phyloP scores from a whole-genome alignment of 768 basidiomycete species.

The Suillus hirtellus region DNA sequence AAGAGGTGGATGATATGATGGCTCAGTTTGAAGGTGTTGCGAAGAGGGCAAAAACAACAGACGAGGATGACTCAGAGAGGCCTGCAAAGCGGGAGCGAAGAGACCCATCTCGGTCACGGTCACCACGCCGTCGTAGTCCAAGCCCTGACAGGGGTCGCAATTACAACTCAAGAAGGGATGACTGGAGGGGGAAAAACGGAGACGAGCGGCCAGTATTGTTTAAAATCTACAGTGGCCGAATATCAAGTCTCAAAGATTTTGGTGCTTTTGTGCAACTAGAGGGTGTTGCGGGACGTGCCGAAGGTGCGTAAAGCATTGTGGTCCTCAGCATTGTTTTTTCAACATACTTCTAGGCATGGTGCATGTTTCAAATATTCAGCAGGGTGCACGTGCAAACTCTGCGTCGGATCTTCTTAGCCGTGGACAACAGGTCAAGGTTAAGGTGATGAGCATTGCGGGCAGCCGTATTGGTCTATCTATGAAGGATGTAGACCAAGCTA shows the following conservation, averaged over 20 bases:
- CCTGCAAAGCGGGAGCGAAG: constrained; percentile 64
- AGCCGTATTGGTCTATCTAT: constrained; percentile 85
- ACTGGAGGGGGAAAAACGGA: constrained; percentile 40
- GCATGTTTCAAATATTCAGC: constrained; percentile 91
- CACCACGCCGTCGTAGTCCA: constrained; percentile 51
- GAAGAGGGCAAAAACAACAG: constrained; percentile 49
- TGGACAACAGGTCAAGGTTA: constrained; percentile 88
- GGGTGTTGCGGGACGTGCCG: constrained; percentile 79
- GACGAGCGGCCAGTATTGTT: constrained; percentile 79
- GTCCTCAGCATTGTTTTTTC: not conserved
- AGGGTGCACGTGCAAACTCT: constrained; percentile 81
- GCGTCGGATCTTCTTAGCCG: constrained; percentile 84
- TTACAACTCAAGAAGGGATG: constrained; percentile 41
- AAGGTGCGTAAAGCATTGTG: constrained; percentile 61
- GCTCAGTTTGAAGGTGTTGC: constrained; percentile 67
- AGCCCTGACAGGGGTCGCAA: constrained; percentile 63
- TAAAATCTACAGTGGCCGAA: constrained; percentile 92
- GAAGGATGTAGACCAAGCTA: constrained; percentile 94
- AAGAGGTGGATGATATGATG: constrained; percentile 91
- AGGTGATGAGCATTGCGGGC: constrained; percentile 92
- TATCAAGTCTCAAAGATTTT: constrained; percentile 89
- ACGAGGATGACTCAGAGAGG: constrained; percentile 37
- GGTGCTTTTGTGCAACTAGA: constrained; percentile 93
- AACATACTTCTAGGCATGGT: constrained; percentile 77
- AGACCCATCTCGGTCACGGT: constrained; percentile 43